phyloP scores from a whole-genome alignment of 345 rosid species.

The Citrus reticulata region DNA sequence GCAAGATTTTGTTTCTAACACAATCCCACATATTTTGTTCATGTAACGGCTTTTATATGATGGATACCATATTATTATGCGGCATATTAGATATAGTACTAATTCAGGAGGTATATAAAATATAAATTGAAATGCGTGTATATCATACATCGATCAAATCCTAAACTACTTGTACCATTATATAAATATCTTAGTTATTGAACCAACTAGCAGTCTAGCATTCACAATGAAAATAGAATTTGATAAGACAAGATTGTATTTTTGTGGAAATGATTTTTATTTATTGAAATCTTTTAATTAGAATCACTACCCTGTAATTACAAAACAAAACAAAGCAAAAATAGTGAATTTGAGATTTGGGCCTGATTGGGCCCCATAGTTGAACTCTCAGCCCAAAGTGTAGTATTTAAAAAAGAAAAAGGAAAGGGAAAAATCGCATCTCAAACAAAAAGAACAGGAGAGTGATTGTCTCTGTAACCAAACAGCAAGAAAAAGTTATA shows the following conservation, averaged over 20 bases:
- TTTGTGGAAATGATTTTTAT: too few species aligned
- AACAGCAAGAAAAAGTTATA: conserved; percentile 24
- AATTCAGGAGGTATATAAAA: background rate
- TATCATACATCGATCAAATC: too few species aligned
- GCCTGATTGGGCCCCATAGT: background rate
- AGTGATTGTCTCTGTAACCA: conserved; percentile 43
- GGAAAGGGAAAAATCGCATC: background rate
- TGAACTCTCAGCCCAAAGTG: background rate
- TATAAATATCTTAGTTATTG: background rate
- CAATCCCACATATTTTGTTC: background rate
- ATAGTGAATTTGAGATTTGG: background rate
- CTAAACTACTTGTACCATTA: background rate
- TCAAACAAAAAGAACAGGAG: background rate
- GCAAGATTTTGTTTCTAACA: background rate
- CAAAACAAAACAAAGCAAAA: too few species aligned
- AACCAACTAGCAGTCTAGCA: background rate
- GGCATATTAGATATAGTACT: too few species aligned
- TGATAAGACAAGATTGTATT: too few species aligned
- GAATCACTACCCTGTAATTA: too few species aligned
- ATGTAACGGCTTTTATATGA: background rate
- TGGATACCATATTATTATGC: too few species aligned
- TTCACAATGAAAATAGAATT: background rate
- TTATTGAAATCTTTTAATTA: too few species aligned
- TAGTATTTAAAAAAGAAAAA: too few species aligned
- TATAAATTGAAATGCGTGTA: too few species aligned